Percentiles rank a stretch among this genome's conserved stretches.
Conservation (phyloP, 2,329 filamentous ascomycete genomes). For the Aspergillus tamarii region DNA sequence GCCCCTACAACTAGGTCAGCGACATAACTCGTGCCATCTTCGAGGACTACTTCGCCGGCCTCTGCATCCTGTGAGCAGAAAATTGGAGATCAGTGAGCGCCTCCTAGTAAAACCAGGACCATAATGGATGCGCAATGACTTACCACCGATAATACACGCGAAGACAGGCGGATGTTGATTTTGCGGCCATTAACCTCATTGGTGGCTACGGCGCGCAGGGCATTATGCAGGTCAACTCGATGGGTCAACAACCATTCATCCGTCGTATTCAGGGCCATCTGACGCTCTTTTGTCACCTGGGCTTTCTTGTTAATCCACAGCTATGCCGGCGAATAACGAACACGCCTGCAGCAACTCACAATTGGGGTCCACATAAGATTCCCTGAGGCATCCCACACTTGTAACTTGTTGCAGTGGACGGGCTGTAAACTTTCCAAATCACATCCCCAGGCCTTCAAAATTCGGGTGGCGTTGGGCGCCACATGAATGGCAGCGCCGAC, state of each 20-base stretch:
- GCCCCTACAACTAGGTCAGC: neutral
- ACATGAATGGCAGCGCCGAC: conserved; percentile 38
- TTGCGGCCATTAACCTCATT: neutral
- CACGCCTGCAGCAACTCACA: neutral
- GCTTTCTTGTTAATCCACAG: neutral
- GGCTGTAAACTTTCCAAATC: neutral
- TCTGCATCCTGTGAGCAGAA: neutral
- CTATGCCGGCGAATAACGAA: neutral
- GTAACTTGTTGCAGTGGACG: neutral
- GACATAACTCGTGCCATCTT: neutral
- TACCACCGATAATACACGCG: neutral
- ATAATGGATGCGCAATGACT: neutral
- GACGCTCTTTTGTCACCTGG: neutral
- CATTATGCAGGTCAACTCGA: neutral
- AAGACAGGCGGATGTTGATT: neutral
- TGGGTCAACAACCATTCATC: neutral
- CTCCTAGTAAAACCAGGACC: neutral
- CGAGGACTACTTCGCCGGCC: neutral
- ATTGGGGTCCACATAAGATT: neutral
- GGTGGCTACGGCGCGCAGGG: neutral
- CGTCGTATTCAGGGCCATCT: neutral
- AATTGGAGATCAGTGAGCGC: neutral
- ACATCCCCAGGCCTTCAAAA: conserved; percentile 32
- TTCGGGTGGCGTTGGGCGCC: conserved; percentile 34
- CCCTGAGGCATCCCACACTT: neutral